A percentile compares a stretch with the other conserved stretches of the same genome.
Conservation (phyloP, 2,329 filamentous ascomycete genomes). For the Hypoxylon sp. region DNA sequence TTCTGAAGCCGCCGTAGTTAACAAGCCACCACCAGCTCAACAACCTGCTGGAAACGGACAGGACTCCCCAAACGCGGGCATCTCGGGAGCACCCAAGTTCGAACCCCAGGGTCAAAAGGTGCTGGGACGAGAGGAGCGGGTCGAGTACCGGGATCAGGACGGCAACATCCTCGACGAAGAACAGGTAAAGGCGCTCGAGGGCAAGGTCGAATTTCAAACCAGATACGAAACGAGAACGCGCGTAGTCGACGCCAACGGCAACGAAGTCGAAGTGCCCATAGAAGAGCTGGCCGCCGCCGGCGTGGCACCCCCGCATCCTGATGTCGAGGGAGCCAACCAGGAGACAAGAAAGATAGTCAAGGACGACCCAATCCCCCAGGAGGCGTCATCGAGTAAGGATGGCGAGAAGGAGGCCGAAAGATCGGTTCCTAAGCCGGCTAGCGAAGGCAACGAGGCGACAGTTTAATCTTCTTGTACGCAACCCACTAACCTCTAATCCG, state of each 20-base stretch:
- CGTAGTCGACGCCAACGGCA: constrained; percentile 80
- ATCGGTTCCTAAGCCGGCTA: constrained; percentile 67
- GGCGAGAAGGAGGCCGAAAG: constrained; percentile 67
- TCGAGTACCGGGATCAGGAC: constrained; percentile 95
- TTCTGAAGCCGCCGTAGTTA: constrained; percentile 36
- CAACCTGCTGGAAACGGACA: constrained; percentile 38
- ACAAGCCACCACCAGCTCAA: constrained; percentile 38
- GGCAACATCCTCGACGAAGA: constrained; percentile 87
- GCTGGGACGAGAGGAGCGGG: constrained; percentile 74
- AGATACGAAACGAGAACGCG: constrained; percentile 94
- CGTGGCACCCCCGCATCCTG: constrained; percentile 67
- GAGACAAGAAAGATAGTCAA: constrained; percentile 60
- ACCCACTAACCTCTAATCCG: not conserved
- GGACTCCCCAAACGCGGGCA: constrained; percentile 43
- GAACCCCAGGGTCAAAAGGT: constrained; percentile 57
- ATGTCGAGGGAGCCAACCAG: constrained; percentile 67
- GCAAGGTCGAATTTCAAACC: constrained; percentile 95
- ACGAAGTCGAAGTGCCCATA: constrained; percentile 68
- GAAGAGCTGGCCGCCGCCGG: constrained; percentile 52
- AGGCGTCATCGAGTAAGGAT: constrained; percentile 60
- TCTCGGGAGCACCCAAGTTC: constrained; percentile 60
- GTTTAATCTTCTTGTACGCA: constrained; percentile 26
- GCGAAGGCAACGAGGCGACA: constrained; percentile 68
- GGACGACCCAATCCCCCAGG: constrained; percentile 51
- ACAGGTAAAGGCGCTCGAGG: constrained; percentile 83